Base-by-base conservation (phyloP, 441 rosid genomes). In the Jatropha podagrica region DNA sequence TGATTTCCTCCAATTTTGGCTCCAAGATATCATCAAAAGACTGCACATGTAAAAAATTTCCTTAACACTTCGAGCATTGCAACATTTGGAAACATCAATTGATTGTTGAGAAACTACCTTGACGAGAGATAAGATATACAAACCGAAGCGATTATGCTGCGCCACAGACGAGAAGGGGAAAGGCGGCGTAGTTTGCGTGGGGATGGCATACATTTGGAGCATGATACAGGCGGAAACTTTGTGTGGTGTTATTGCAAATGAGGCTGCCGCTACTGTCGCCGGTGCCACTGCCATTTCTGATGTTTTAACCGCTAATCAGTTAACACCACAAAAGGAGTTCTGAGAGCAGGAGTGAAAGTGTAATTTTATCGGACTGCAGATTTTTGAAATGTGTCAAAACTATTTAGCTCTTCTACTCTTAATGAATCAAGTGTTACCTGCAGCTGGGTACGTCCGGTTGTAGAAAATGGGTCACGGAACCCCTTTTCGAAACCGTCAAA, bases 141-240 rank as follows among this genome's bases (percentile, higher is more conserved):
- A 79, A 65, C 93, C 97, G 70, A 96, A 92, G 74, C 91, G 94
- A 65, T 93, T 96, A 87, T 94, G 98, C 76, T 96, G 94, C 71
- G 98, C 84, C 68, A 93, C 89, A 38, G 97, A 85, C 62, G 92
- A 79, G 86, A 92, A 93, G 79, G 90, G 86, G 76, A 89, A 89
- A 4, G 94, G 95, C 41, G 85, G 83, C 48, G 88, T 76, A 65
- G 86, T 72, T 76, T 86, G 90, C 46, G 88, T 78, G 17, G 99
- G 93, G 6, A 92, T 87, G 4, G 97, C 91, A 76, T 95, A 92
- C 75, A 89, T 65, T 82, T 96, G 93, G 48, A 93, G 83, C 27
- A 93, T 92, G 76, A 91, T 73, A 82, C 97, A 96, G 58, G 91
- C 81, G 41, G 99, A 93, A 68, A 91, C 87, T 79, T 92, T 93